Percentiles rank a stretch among this genome's conserved stretches.
phyloP scores from a whole-genome alignment of 1,139 yeast genomes.

The Lizanozyma gosingica region DNA sequence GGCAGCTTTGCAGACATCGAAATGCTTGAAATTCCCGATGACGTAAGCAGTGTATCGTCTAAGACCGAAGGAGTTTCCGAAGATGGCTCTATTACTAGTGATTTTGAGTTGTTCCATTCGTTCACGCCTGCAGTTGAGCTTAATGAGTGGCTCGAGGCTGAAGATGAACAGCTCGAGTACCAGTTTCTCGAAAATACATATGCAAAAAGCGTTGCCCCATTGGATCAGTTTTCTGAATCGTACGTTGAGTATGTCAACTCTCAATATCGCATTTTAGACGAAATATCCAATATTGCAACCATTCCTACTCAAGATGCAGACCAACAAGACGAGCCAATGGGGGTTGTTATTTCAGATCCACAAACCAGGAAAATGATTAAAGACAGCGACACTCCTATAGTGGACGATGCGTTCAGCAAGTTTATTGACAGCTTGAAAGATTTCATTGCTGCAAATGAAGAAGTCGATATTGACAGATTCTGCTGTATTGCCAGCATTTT shows the following conservation, averaged over 20 bases:
- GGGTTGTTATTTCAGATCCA: background rate
- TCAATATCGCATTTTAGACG: constrained; percentile 26
- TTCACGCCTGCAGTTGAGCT: background rate
- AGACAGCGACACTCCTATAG: constrained; percentile 10
- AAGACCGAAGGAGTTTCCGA: constrained; percentile 25
- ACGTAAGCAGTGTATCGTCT: constrained; percentile 18
- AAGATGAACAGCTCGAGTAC: constrained; percentile 2
- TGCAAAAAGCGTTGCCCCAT: constrained; percentile 8
- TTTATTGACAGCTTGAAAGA: constrained; percentile 16
- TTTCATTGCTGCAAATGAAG: constrained; percentile 11
- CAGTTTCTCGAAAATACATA: constrained; percentile 2
- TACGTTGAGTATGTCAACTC: constrained; percentile 23
- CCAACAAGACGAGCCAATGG: constrained; percentile 16
- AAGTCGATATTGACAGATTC: constrained; percentile 10
- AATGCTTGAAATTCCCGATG: constrained; percentile 39
- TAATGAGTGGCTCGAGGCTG: background rate
- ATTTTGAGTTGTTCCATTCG: constrained; percentile 1
- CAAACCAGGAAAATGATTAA: constrained; percentile 23
- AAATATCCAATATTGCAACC: constrained; percentile 14
- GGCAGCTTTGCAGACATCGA: constrained; percentile 32
- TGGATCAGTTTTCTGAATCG: constrained; percentile 9
- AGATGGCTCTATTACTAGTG: constrained; percentile 11
- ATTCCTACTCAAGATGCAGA: constrained; percentile 11
- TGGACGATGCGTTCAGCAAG: constrained; percentile 19
- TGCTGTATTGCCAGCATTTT: constrained; percentile 33